These are phyloP conservation scores for Arabidopsis hybrid DNA, from an alignment of 441 rosid genomes.

Conservation along the genomic window DNA sequence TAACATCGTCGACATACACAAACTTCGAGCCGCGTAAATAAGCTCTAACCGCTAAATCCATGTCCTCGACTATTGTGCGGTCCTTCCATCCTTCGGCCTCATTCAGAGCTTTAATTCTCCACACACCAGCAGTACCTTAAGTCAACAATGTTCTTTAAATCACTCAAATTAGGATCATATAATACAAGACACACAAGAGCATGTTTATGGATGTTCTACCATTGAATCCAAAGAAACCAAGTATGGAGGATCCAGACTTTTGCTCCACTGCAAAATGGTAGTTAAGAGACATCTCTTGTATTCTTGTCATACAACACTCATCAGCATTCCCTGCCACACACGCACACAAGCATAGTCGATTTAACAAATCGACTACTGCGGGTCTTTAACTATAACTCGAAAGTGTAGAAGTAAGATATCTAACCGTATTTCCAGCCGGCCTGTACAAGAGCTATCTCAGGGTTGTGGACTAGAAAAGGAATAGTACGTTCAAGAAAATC, in stretches of 20 bases:
- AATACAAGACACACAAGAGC: conserved; percentile 5
- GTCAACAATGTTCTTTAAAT: neutral
- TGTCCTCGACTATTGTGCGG: conserved; percentile 66
- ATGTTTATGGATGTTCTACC: conserved; percentile 37
- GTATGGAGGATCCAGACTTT: conserved; percentile 58
- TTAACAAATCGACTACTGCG: neutral
- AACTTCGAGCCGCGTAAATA: conserved; percentile 61
- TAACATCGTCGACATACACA: conserved; percentile 50
- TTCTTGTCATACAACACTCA: conserved; percentile 58
- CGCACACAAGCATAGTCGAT: neutral
- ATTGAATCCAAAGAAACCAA: conserved; percentile 58
- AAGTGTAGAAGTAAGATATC: neutral
- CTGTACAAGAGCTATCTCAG: conserved; percentile 66
- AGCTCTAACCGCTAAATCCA: conserved; percentile 66
- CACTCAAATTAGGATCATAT: neutral
- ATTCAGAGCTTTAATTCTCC: conserved; percentile 60
- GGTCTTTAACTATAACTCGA: conserved; percentile 13
- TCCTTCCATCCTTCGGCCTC: conserved; percentile 68
- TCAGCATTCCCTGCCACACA: conserved; percentile 50
- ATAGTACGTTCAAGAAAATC: conserved; percentile 64
- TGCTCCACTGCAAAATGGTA: conserved; percentile 58
- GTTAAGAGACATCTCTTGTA: conserved; percentile 66
- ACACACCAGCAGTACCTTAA: conserved; percentile 69
- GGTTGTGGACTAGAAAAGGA: conserved; percentile 63
- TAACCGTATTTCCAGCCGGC: conserved; percentile 78